Conservation (phyloP, 768 basidiomycete genomes). For the Leccinum boreale region DNA sequence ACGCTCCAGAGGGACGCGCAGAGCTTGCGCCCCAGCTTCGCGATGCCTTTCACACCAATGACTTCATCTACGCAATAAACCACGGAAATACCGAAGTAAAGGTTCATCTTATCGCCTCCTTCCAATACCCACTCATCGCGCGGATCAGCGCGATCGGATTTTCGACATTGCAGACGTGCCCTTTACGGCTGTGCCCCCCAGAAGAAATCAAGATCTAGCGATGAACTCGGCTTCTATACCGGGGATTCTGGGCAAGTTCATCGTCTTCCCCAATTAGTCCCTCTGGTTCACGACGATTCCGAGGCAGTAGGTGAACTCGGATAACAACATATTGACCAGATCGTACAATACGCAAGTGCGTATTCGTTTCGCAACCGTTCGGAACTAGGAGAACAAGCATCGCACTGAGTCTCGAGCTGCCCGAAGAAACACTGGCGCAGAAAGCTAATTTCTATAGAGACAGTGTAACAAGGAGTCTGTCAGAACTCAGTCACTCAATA, state of each 20-base stretch:
- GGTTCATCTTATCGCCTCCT: conserved; percentile 11
- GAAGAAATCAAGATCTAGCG: conserved; percentile 42
- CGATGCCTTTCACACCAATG: conserved; percentile 42
- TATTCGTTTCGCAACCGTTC: background rate
- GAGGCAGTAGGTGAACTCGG: conserved; percentile 50
- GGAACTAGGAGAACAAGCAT: conserved; percentile 15
- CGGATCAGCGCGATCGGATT: conserved; percentile 40
- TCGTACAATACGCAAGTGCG: conserved; percentile 60
- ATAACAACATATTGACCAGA: conserved; percentile 55
- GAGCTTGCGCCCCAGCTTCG: conserved; percentile 40
- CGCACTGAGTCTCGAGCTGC: conserved; percentile 49
- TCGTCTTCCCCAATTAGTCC: background rate
- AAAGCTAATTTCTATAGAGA: conserved; percentile 45
- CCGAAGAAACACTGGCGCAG: conserved; percentile 49
- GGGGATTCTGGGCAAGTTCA: conserved; percentile 47
- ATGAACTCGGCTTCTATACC: conserved; percentile 43
- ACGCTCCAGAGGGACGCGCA: conserved; percentile 38
- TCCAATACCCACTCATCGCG: conserved; percentile 10
- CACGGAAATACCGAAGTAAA: conserved; percentile 39
- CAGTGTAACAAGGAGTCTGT: conserved; percentile 38
- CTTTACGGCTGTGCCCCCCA: conserved; percentile 37
- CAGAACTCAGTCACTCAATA: background rate
- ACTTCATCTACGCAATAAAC: conserved; percentile 41
- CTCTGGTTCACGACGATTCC: background rate
- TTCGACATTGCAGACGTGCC: conserved; percentile 48